Conservation (phyloP, 352 stramenopile genomes). For the Globisporangium alternatum region DNA sequence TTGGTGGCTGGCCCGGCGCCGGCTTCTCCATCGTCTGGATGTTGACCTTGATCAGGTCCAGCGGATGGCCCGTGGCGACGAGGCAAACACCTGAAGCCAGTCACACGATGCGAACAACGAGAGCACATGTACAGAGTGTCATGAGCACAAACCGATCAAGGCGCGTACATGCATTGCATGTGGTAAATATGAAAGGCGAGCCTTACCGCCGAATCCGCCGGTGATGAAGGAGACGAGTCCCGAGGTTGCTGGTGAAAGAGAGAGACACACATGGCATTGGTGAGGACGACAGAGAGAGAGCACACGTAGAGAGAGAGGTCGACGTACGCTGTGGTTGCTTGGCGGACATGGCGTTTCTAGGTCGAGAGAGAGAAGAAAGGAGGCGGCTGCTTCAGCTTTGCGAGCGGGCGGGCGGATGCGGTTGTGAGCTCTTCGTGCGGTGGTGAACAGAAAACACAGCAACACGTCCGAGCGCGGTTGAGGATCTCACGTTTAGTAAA, state of each 20-base stretch:
- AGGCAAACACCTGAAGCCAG: constrained; percentile 75
- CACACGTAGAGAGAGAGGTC: neutral
- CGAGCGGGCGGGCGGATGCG: constrained; percentile 7
- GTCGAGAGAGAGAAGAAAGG: constrained; percentile 6
- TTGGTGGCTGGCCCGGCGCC: constrained; percentile 52
- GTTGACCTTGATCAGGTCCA: constrained; percentile 96
- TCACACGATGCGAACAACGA: neutral
- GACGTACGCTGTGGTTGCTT: constrained; percentile 23
- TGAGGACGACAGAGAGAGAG: neutral
- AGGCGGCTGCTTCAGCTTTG: constrained; percentile 18
- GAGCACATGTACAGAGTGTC: neutral
- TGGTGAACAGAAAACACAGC: no score
- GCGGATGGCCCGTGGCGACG: constrained; percentile 91
- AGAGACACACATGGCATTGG: neutral
- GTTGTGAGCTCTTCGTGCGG: constrained; percentile 3
- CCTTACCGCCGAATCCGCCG: constrained; percentile 88
- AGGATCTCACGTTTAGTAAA: constrained; percentile 42
- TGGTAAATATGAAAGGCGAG: neutral
- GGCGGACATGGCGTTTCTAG: constrained; percentile 30
- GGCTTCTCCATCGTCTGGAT: constrained; percentile 88
- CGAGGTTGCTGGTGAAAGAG: constrained; percentile 49
- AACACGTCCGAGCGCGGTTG: constrained; percentile 30
- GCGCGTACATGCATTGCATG: neutral
- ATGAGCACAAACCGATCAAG: neutral
- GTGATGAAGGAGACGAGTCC: constrained; percentile 93